These are phyloP conservation scores for Rhytidiadelphus loreus DNA, from an alignment of 225 moss, liverwort and hornwort genomes.

Conservation along the genomic window DNA sequence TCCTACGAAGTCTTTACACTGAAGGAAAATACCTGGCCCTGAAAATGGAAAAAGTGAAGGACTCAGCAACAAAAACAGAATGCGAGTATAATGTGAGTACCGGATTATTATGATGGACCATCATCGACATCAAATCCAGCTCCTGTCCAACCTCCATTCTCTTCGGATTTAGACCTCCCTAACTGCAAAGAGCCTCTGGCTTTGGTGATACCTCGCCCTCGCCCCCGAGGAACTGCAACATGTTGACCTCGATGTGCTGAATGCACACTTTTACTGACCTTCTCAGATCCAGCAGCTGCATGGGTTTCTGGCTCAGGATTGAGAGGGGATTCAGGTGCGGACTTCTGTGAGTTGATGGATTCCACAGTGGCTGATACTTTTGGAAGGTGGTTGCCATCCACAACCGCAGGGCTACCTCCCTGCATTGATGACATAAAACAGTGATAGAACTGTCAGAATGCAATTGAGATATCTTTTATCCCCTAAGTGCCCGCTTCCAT, in stretches of 20 bases:
- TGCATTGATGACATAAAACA: slow-evolving; percentile 2
- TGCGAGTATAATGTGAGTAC: background rate
- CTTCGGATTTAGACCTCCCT: slow-evolving; percentile 50
- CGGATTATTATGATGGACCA: slow-evolving; percentile 20
- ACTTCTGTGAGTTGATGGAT: slow-evolving; percentile 28
- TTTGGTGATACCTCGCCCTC: slow-evolving; percentile 46
- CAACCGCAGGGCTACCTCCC: slow-evolving; percentile 12
- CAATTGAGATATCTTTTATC: background rate
- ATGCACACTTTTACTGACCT: slow-evolving; percentile 3
- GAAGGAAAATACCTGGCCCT: background rate
- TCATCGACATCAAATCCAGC: slow-evolving; percentile 87
- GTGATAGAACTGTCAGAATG: background rate
- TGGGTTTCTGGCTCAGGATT: slow-evolving; percentile 12
- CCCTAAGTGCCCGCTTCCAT: background rate
- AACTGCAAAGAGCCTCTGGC: slow-evolving; percentile 50
- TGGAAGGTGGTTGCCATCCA: slow-evolving; percentile 26
- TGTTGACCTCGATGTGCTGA: slow-evolving; percentile 48
- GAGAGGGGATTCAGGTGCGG: slow-evolving; percentile 7
- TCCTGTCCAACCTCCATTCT: slow-evolving; percentile 83
- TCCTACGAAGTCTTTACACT: background rate
- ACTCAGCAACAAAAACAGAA: background rate
- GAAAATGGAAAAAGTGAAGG: background rate
- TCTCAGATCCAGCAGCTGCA: slow-evolving; percentile 16
- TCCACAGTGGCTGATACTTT: slow-evolving; percentile 26
- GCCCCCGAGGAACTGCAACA: slow-evolving; percentile 51